phyloP scores from a whole-genome alignment of 352 stramenopile species.

The Pythium myriotylum region DNA sequence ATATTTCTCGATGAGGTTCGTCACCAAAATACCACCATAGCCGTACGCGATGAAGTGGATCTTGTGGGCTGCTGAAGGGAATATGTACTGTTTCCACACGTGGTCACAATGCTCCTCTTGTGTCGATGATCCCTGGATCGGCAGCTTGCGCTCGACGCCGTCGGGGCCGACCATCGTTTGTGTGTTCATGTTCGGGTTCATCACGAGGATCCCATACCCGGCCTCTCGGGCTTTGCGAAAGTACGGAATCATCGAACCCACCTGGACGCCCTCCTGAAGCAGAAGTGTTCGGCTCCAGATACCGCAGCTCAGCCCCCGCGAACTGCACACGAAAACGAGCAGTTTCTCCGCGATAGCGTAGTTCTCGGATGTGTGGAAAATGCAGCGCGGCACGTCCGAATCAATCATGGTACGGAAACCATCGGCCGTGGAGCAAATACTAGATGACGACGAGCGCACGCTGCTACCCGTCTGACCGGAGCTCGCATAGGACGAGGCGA shows the following conservation, averaged over 20 bases:
- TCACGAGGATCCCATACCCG: constrained; percentile 86
- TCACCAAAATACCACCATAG: constrained; percentile 77
- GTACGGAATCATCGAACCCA: constrained; percentile 90
- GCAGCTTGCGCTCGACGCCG: constrained; percentile 68
- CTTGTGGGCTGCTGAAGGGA: constrained; percentile 72
- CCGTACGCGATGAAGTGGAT: constrained; percentile 91
- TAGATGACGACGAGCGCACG: constrained; percentile 75
- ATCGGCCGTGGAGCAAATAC: constrained; percentile 80
- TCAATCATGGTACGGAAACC: constrained; percentile 85
- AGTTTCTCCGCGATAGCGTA: constrained; percentile 77
- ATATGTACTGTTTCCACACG: constrained; percentile 90
- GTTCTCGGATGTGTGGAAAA: constrained; percentile 82
- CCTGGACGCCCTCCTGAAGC: constrained; percentile 84
- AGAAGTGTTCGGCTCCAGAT: constrained; percentile 89
- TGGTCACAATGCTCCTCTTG: constrained; percentile 89
- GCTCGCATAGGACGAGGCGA: constrained; percentile 44
- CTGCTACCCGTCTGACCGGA: constrained; percentile 18
- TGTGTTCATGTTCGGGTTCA: constrained; percentile 92
- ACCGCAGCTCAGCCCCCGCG: constrained; percentile 73
- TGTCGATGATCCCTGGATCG: constrained; percentile 80
- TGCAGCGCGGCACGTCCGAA: constrained; percentile 73
- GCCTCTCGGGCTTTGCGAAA: constrained; percentile 72
- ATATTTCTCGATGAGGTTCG: constrained; percentile 83
- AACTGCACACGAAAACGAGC: constrained; percentile 84
- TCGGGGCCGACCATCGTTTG: constrained; percentile 68